Conservation (phyloP, 768 basidiomycete species). For the Mycena venus region DNA sequence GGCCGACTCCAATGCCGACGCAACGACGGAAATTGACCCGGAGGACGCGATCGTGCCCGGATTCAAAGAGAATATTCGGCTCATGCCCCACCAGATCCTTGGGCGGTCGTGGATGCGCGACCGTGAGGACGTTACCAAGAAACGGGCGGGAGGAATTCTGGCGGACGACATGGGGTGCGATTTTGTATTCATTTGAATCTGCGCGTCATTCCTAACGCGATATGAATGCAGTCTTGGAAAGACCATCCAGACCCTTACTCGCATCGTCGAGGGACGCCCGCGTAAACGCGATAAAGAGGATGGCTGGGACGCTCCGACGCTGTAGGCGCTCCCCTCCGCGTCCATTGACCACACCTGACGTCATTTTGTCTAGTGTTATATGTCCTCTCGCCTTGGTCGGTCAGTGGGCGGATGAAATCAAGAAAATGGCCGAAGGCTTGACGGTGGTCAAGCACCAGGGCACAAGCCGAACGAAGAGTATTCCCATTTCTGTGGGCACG, state of each 20-base stretch:
- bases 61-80: constrained; percentile 75
- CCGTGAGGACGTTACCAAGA: constrained; percentile 76
- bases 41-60: constrained; percentile 81
- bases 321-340: constrained; percentile 64
- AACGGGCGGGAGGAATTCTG: constrained; percentile 88
- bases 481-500: constrained; percentile 26
- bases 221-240: constrained; percentile 79
- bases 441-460: constrained; percentile 91
- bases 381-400: constrained; percentile 89
- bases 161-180: constrained; percentile 92
- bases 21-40: constrained; percentile 69
- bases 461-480: constrained; percentile 75
- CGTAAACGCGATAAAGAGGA: constrained; percentile 76
- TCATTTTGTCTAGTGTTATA: constrained; percentile 70
- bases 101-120: constrained; percentile 91
- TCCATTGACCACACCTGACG: not conserved
- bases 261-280: constrained; percentile 87
- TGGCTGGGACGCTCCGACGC: constrained; percentile 78
- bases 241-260: constrained; percentile 91
- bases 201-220: constrained; percentile 18
- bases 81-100: constrained; percentile 91
- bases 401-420: constrained; percentile 92
- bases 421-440: constrained; percentile 75
- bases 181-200: not conserved
- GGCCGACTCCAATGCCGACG: constrained; percentile 73